A percentile compares a stretch with the other conserved stretches of the same genome.
Evolutionary conservation across 306 rosid species (phyloP).

Genomic region (Amphicarpaea edgeworthii): DNA sequence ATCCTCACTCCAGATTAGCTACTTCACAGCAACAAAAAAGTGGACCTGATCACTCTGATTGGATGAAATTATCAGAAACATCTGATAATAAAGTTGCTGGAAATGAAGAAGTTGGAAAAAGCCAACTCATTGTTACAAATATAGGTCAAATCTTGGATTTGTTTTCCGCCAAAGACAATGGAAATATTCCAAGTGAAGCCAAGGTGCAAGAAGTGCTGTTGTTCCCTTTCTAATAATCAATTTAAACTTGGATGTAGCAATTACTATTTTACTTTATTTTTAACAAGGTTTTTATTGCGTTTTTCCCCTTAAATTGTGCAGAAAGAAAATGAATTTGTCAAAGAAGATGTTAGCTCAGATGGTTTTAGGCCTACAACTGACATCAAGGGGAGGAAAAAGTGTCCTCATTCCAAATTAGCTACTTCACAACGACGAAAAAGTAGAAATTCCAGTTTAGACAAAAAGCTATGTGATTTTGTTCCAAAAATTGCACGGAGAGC

Average conservation of each 20-base stretch:
- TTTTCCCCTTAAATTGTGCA: slow-evolving; percentile 49
- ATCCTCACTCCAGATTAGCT: slow-evolving; percentile 37
- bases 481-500: slow-evolving; percentile 46
- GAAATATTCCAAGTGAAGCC: slow-evolving; percentile 38
- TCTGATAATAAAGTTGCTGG: slow-evolving; percentile 38
- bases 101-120: slow-evolving; percentile 50
- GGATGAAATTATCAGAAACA: slow-evolving; percentile 41
- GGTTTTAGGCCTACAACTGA: slow-evolving; percentile 46
- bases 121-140: slow-evolving; percentile 39
- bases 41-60: slow-evolving; percentile 45
- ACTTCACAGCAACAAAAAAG: slow-evolving; percentile 37
- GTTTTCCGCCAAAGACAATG: slow-evolving; percentile 44
- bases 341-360: slow-evolving; percentile 45
- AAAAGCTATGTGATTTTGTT: slow-evolving; percentile 52
- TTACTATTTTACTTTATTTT: slow-evolving; percentile 28
- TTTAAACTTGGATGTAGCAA: slow-evolving; percentile 26
- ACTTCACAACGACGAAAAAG: slow-evolving; percentile 37
- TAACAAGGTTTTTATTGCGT: slow-evolving; percentile 34
- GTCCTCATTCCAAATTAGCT: slow-evolving; percentile 37
- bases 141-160: slow-evolving; percentile 46
- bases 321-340: slow-evolving; percentile 54
- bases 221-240: slow-evolving; percentile 13
- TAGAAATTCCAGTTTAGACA: slow-evolving; percentile 54
- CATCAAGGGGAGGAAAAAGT: slow-evolving; percentile 47
- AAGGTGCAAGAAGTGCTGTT: slow-evolving; percentile 55